Evolutionary conservation across 257 asterid genomes (phyloP), one percentile per base, ranked within the genome.

Genomic region (Jacaranda copaia): DNA sequence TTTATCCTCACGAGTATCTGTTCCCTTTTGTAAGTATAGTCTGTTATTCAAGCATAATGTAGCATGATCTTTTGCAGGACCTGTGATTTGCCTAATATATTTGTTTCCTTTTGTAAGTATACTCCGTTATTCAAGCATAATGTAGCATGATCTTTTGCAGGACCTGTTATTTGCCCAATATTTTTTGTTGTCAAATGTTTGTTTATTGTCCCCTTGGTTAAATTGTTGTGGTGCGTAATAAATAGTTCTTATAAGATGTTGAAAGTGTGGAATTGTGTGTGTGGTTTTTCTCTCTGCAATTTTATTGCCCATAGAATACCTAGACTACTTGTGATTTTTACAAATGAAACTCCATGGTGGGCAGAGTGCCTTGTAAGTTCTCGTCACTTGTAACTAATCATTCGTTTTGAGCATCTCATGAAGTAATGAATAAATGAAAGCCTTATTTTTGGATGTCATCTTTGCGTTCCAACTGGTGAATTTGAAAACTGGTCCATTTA

Each of bases 61-160:
- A 62, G 72, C 40, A 38, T 77, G 53, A 68, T 79, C 57, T 78
- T 18, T 51, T 84, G 67, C 60, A 46, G 32, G 36, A 57, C 46
- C 68, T 38, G 42, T 59, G 73, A 63, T n/a, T 74, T 55, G 49
- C 61, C 18, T 68, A 15, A 56, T 69, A 52, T 96, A 96, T 84
- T 88, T 96, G 73, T 96, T 96, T 87, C 91, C 97, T 32, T 93
- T 82, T 82, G 99, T 96, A 91, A 91, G 99, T 93, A 76, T 77
- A 72, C 73, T 77, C 53, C 79, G 19, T 19, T 57, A 20, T 36
- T 36, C 62, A 39, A 39, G 20, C 76, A 48, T 48, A 18, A 69
- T 11, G 8, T 68, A 61, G 71, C 45, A 43, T 76, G 52, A 68
- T 79, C 56, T 77, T 16, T 61, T 84, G 65, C 56, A 48, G 36